Evolutionary conservation across 2,329 filamentous ascomycete genomes (phyloP).

Genomic region (Stromatinia cepivora): DNA sequence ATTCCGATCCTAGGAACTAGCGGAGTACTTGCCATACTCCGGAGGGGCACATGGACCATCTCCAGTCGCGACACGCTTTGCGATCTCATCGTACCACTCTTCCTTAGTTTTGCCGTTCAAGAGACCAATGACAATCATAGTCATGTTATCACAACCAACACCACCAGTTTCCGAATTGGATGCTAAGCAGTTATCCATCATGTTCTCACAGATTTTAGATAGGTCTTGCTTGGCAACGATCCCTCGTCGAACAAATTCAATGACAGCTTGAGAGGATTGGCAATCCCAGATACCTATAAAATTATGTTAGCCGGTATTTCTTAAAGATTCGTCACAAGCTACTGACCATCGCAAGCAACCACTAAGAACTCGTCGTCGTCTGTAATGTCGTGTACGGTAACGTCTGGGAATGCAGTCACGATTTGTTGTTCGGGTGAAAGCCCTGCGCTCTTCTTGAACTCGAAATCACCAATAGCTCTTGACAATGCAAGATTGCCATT

Average conservation of each 20-base stretch:
- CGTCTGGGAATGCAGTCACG: conserved; percentile 94
- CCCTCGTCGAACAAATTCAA: conserved; percentile 94
- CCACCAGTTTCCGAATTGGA: conserved; percentile 98
- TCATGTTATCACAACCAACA: conserved; percentile 99
- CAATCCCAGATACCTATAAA: conserved; percentile 95
- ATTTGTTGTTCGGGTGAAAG: conserved; percentile 98
- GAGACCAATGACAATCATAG: conserved; percentile 88
- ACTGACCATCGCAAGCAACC: conserved; percentile 85
- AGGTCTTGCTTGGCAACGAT: conserved; percentile 96
- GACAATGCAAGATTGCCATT: conserved; percentile 97
- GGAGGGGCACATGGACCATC: conserved; percentile 98
- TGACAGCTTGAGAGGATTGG: conserved; percentile 94
- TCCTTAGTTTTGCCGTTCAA: conserved; percentile 91
- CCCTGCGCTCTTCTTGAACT: conserved; percentile 99
- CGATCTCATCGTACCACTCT: conserved; percentile 97
- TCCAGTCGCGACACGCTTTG: conserved; percentile 89
- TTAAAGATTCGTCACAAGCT: not conserved
- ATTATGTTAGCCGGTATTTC: conserved; percentile 31
- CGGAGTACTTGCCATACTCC: conserved; percentile 78
- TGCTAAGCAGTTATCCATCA: conserved; percentile 99
- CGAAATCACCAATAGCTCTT: conserved; percentile 96
- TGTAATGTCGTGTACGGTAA: conserved; percentile 84
- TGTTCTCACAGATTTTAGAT: conserved; percentile 96
- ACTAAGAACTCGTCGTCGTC: conserved; percentile 96
- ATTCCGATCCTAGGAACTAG: conserved; percentile 26